Evolutionary conservation across 106 monocot genomes (phyloP).

Genomic region (Ottelia alismoides): DNA sequence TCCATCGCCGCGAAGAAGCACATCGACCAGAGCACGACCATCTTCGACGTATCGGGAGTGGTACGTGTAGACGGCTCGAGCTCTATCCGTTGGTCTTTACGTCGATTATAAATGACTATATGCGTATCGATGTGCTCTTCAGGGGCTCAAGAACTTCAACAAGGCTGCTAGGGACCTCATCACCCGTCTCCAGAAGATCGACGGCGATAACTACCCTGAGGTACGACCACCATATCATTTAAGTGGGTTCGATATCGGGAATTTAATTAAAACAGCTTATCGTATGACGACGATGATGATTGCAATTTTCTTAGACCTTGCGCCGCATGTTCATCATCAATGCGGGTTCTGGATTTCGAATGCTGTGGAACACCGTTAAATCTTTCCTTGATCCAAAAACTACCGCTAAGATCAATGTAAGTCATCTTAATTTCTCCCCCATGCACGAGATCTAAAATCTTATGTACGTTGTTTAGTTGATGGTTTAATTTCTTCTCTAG

Average conservation of each 20-base stretch:
- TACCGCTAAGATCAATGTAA: conserved; percentile 27
- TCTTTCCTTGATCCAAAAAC: conserved; percentile 21
- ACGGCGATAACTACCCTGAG: conserved; percentile 19
- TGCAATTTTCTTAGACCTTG: conserved; percentile 3
- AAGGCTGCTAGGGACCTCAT: conserved; percentile 14
- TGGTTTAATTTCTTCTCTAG: conserved; percentile 10
- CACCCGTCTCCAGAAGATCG: conserved; percentile 10
- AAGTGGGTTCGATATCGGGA: background rate
- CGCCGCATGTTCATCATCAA: conserved; percentile 16
- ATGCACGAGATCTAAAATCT: background rate
- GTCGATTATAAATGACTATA: background rate
- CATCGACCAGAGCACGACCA: conserved; percentile 66
- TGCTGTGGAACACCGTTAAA: conserved; percentile 15
- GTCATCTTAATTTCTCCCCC: background rate
- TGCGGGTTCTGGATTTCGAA: conserved; percentile 16
- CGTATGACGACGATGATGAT: no score
- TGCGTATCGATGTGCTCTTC: background rate
- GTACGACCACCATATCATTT: background rate
- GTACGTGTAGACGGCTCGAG: background rate
- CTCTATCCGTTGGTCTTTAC: background rate
- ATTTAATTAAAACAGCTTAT: background rate
- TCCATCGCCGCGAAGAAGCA: conserved; percentile 47
- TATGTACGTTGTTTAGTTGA: background rate
- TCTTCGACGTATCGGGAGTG: conserved; percentile 23
- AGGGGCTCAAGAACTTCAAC: conserved; percentile 16